Conservation (phyloP, 1,139 yeast species). For the Zygosaccharomyces sapae region DNA sequence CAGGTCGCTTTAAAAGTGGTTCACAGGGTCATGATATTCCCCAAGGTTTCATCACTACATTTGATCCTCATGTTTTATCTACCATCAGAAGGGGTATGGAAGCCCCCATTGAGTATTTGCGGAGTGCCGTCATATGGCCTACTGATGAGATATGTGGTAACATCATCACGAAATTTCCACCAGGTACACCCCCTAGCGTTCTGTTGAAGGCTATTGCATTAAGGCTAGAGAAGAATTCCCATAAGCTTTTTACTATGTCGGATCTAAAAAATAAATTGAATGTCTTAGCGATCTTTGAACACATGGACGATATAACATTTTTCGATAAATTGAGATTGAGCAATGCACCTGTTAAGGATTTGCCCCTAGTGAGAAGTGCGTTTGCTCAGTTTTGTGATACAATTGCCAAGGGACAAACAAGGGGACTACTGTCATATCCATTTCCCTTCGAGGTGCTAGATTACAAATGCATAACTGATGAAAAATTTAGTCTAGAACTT, state of each 20-base stretch:
- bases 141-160: conserved; percentile 51
- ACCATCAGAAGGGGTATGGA: conserved; percentile 45
- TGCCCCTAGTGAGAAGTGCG: conserved; percentile 33
- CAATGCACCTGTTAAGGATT: conserved; percentile 52
- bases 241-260: conserved; percentile 26
- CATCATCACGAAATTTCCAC: conserved; percentile 45
- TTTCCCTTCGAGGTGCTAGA: conserved; percentile 34
- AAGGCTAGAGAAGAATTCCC: conserved; percentile 38
- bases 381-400: conserved; percentile 33
- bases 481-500: conserved; percentile 42
- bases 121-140: conserved; percentile 67
- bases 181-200: conserved; percentile 43
- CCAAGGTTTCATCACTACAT: conserved; percentile 59
- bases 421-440: conserved; percentile 34
- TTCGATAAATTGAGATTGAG: conserved; percentile 55
- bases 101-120: conserved; percentile 45
- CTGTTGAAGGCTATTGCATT: conserved; percentile 48
- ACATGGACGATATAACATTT: conserved; percentile 38
- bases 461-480: conserved; percentile 26
- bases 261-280: conserved; percentile 42
- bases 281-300: conserved; percentile 45
- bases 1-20: conserved; percentile 64
- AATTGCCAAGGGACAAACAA: conserved; percentile 32
- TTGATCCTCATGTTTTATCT: conserved; percentile 43
- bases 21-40: conserved; percentile 27